These are phyloP conservation scores for Pichia thaimueangensis DNA, from an alignment of 805 yeast species.

Conservation along the genomic window DNA sequence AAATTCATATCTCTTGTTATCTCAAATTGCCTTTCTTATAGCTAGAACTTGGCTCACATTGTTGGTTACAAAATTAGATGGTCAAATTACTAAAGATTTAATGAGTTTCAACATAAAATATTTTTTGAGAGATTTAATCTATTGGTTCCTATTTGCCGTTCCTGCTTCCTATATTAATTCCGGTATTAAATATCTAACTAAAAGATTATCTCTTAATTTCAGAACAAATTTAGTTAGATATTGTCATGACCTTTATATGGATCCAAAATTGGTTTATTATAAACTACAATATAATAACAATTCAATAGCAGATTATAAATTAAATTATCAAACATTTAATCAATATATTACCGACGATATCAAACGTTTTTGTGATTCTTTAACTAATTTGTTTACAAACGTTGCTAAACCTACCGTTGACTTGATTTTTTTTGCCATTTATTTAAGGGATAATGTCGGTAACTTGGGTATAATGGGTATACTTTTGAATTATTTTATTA, in stretches of 20 bases:
- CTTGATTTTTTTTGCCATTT: constrained; percentile 73
- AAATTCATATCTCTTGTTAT: constrained; percentile 55
- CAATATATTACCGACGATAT: constrained; percentile 85
- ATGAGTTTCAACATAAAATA: constrained; percentile 73
- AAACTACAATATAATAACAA: constrained; percentile 59
- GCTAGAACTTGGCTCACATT: constrained; percentile 84
- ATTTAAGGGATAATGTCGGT: constrained; percentile 80
- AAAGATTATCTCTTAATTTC: constrained; percentile 72
- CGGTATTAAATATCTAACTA: constrained; percentile 74
- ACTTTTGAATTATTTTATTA: constrained; percentile 68
- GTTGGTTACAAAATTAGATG: constrained; percentile 82
- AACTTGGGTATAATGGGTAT: constrained; percentile 80
- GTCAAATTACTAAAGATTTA: constrained; percentile 84
- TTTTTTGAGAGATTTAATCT: constrained; percentile 68
- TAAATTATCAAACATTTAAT: constrained; percentile 60
- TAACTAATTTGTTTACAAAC: constrained; percentile 77
- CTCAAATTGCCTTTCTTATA: constrained; percentile 69
- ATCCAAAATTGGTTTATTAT: constrained; percentile 73
- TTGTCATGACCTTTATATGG: constrained; percentile 85
- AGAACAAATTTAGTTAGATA: constrained; percentile 79
- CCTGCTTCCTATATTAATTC: constrained; percentile 93
- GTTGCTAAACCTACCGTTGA: constrained; percentile 91
- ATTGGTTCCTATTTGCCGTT: constrained; percentile 85
- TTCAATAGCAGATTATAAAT: constrained; percentile 27
- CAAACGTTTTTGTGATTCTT: constrained; percentile 69